Evolutionary conservation across 352 stramenopile species (phyloP), one percentile per base, ranked within the genome.

Genomic region (Phytopythium helicoides): DNA sequence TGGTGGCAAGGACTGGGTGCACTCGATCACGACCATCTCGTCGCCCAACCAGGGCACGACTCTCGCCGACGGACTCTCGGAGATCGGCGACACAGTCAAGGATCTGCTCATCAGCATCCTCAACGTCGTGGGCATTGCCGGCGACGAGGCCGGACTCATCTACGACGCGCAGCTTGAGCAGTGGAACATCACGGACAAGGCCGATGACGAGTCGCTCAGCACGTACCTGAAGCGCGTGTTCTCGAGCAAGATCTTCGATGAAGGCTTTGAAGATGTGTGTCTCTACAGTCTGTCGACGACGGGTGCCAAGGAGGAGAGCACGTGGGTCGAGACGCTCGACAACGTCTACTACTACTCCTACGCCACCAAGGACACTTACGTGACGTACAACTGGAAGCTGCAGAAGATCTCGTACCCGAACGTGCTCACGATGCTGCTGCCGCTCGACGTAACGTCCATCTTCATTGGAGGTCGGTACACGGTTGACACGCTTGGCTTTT

Each of bases 91-190:
- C 39, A 34, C 58, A 0, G 39, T 83, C 40, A 65, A 76, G 40
- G 56, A 62, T 16, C 15, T 66, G 22, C 9, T 78, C 0, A 37
- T 56, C 9, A 48, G 52, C 0, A 47, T 70, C 6, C 62, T 80
- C 14, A 60, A 53, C 3, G 31, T 62, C 12, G 41, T 68, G 15
- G 68, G 66, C 3, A 25, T 72, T 28, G 56, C 25, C 22, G 61
- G 66, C n/a, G 63, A 68, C n/a, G 39, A 47, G 14, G 51, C 41
- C 4, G 28, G 42, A 10, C 38, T 33, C 15, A 35, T 72, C 9
- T 76, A 74, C 42, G 73, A 83, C 26, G 62, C 52, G 16, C 64
- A 76, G 56, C 59, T 83, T 15, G 73, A 78, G 41, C 73, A 83
- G 34, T 83, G 70, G 66, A 64, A 58, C 26, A 73, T 83, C 53